Evolutionary conservation across 176 grass and related monocot species (phyloP).

Genomic region (Triticum timopheevii): DNA sequence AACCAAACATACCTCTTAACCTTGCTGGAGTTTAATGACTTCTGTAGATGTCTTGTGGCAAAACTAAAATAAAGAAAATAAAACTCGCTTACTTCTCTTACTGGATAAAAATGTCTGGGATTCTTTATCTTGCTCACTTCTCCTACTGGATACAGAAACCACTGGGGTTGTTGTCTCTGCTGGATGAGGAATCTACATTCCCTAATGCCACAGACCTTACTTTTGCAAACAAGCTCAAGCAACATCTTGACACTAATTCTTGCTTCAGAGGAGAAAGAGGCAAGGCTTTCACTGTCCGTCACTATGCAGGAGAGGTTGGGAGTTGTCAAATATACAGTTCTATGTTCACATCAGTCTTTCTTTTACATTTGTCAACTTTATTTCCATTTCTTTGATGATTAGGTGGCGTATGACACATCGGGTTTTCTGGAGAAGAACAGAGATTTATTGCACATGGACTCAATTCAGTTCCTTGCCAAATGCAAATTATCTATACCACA

Average conservation of each 20-base stretch:
- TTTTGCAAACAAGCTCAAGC: conserved; percentile 93
- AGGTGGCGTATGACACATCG: conserved; percentile 83
- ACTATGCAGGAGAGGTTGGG: conserved; percentile 96
- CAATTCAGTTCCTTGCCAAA: conserved; percentile 82
- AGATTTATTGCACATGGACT: conserved; percentile 93
- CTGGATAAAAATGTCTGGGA: background rate
- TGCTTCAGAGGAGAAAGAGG: conserved; percentile 96
- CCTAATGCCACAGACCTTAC: conserved; percentile 96
- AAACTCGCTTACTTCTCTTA: background rate
- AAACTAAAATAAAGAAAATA: background rate
- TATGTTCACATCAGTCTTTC: conserved; percentile 5
- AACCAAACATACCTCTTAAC: background rate
- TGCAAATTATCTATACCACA: conserved; percentile 74
- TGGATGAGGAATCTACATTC: conserved; percentile 98
- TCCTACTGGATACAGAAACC: conserved; percentile 61
- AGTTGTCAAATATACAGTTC: conserved; percentile 23
- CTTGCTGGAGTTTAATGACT: background rate
- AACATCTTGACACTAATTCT: conserved; percentile 68
- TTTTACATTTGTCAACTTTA: conserved; percentile 18
- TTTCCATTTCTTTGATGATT: conserved; percentile 28
- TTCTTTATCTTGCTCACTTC: conserved; percentile 1
- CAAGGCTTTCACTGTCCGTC: conserved; percentile 74
- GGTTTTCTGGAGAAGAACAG: conserved; percentile 99
- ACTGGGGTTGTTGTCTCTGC: conserved; percentile 87
- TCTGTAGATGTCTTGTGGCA: background rate